Base-by-base conservation (phyloP, 176 grass and related monocot species). In the Oryza meyeriana region DNA sequence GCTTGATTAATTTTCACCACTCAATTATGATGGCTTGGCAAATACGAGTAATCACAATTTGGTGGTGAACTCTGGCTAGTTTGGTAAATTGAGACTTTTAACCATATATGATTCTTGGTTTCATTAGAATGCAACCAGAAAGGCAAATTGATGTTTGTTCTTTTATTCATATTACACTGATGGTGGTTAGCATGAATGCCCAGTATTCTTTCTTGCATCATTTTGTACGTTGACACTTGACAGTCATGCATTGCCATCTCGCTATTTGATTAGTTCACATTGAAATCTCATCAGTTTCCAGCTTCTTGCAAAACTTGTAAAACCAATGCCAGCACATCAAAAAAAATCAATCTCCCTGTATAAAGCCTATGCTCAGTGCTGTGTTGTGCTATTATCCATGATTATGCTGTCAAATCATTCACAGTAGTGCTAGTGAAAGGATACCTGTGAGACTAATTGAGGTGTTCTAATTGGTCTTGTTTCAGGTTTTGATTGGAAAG, bases 401-500 rank as follows among this genome's bases (percentile, higher is more conserved):
- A 12, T 18, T 83, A 2, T 29, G 52, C 18, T 76, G 16, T 69
- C 14, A 22, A 61, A 82, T 50, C 31, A 29, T 28, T 61, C 4
- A 59, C 42, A 76, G 52, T n/a, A 64, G 64, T 70, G 25, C 4
- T 12, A 25, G 25, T 27, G 28, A 14, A 76, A 64, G 20, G 42
- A 28, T 30, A 10, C 31, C 32, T 45, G 11, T 66, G 32, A 52
- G 22, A 27, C 61, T 44, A 35, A 32, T 12, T 5, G 24, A 83
- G 58, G 72, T 48, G 31, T 8, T 3, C 26, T 64, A 35, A 58
- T 47, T 61, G 58, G 42, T 38, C 1, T 86, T 78, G 5, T 71
- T 89, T 88, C 76, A 99, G 97, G 91, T 99, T 86, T 84, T 98
- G 75, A 66, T 93, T 25, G 95, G 97, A 40, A 96, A 82, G 72